These are phyloP conservation scores for Naegleria gruberi DNA, from an alignment of 208 protist genomes.

Conservation along the genomic window DNA sequence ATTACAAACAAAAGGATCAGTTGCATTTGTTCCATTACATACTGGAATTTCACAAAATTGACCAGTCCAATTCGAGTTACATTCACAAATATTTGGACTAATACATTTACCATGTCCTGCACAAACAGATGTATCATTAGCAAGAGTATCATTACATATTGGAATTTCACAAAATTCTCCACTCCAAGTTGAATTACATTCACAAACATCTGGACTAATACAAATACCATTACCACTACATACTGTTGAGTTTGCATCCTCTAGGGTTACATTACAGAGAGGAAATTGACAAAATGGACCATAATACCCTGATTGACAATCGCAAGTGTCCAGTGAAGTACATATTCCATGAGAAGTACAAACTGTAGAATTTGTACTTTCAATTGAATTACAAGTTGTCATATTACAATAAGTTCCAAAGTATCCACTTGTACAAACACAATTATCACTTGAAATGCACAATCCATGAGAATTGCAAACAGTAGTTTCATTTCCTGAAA, in stretches of 20 bases:
- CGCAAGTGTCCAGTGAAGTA: neutral
- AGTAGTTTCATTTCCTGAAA: too few species aligned
- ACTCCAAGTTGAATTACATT: too few species aligned
- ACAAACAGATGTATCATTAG: neutral
- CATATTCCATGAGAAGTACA: neutral
- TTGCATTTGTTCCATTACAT: neutral
- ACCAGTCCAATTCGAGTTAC: neutral
- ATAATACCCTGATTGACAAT: neutral
- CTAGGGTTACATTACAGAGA: neutral
- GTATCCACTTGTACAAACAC: neutral
- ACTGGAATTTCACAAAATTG: neutral
- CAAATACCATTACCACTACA: too few species aligned
- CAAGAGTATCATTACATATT: neutral
- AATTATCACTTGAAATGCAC: neutral
- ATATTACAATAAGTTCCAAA: neutral
- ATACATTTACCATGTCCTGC: neutral
- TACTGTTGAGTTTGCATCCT: too few species aligned
- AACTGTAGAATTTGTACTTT: neutral
- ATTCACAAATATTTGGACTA: neutral
- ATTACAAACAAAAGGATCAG: neutral
- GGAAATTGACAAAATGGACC: neutral
- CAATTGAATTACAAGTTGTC: neutral
- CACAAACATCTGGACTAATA: too few species aligned
- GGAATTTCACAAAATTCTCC: neutral
- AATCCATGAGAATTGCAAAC: neutral